Base-by-base conservation (phyloP, 2,329 filamentous ascomycete species). In the Tolypocladium endophyticum region DNA sequence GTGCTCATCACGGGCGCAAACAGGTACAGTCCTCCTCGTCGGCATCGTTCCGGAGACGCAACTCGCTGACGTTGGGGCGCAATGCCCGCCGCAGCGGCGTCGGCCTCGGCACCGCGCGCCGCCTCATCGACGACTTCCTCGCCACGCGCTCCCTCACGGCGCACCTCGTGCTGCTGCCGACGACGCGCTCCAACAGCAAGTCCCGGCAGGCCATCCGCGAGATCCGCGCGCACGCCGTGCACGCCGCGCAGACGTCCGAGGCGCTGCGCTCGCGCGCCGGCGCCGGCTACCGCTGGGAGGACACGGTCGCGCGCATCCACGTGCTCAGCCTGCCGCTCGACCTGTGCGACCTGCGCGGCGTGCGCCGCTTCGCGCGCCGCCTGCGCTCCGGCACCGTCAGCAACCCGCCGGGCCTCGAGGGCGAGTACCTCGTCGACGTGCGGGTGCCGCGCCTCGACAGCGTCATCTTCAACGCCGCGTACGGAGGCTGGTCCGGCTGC, bases 81-180 rank as follows among this genome's bases (percentile, higher is more conserved):
- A 16, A 50, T 20, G 25, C 50, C 50, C 50, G 7, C 53, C 54
- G 6, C 72, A 97, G 93, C 71, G 93, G 93, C 62, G 85, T 97
- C 53, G 93, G 93, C 53, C 88, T 93, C 67, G 87, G 88, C 59
- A 92, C 90, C 65, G 89, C 89, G 71, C 85, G 89, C 69, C 89
- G 91, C 62, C 81, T 96, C 60, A 93, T 96, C 66, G 90, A 96
- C 77, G 90, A 96, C 68, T 97, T 96, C 77, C 84, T 96, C 61
- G 77, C 79, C 61, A 84, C 84, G 16, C 86, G 85, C 41, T 83
- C 88, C 36, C 78, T 84, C 56, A 78, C 80, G 36, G 82, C 89
- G 60, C 85, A 88, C 68, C 83, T 97, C 53, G 83, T 90, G 65
- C 80, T 97, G 59, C 85, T 97, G 63, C 86, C 90, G 64, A 96